Base-by-base conservation (phyloP, 169 alveolate species). In the Pseudocohnilembus persalinus region DNA sequence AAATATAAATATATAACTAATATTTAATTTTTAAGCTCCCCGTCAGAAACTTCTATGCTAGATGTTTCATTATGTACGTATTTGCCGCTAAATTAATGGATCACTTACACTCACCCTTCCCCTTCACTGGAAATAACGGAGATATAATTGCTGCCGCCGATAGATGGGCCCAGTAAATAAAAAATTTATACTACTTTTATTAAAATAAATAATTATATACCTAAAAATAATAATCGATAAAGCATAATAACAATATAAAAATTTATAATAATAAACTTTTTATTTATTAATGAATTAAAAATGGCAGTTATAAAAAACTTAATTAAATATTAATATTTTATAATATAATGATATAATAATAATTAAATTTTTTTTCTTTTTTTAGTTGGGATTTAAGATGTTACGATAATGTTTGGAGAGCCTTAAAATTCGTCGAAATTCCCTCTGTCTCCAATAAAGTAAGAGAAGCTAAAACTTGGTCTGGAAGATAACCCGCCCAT, bases 11-110 rank as follows among this genome's bases (percentile, higher is more conserved):
- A 11, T 11, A 49, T 11, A 49, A 11, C 68, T 49, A 49, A 49
- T 11, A 49, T 49, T 49, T 49, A 4, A 4, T 49, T 49, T 4
- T 49, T 49, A 27, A 86, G 90, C 64, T 86, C 29, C 90, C 90
- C 73, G 73, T 86, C 33, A 81, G 90, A 80, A 86, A 86, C 81
- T 86, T 86, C 74, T 86, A 86, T 72, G 90, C 90, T 63, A 86
- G 90, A 86, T 81, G 49, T 33, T 86, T 86, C 76, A 82, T 86
- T 74, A 86, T 86, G 90, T 86, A 81, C 74, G 85, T 80, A 11
- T 86, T 86, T 24, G 79, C 83, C 30, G 90, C 90, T 29, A 86
- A 86, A 76, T 76, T 86, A 31, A 49, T 83, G n/a, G 90, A 86
- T 80, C 90, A 86, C 65, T 86, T 86, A 35, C 73, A 74, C 31